Evolutionary conservation across 2,329 filamentous ascomycete genomes (phyloP), one percentile per base, ranked within the genome.

Genomic region (Cryphonectria naterciae): DNA sequence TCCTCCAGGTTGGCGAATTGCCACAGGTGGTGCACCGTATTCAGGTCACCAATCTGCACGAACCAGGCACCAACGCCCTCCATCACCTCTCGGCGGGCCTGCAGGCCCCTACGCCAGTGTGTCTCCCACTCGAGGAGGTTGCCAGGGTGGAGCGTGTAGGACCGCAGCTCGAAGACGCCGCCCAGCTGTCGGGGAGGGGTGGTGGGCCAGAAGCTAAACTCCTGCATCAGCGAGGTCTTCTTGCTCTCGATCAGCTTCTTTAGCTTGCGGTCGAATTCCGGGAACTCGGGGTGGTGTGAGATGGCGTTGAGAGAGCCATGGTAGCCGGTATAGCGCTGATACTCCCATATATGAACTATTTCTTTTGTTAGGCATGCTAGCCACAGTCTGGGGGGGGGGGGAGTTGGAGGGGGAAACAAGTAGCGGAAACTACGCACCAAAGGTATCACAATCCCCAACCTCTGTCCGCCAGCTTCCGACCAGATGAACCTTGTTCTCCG

Each of bases 181-280:
- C 96, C 96, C 0, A 99, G 89, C 77, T 93, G 87, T 72, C 96
- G 93, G 0, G 96, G 96, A 6, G 95, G 88, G 0, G 94, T 95
- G 3, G 96, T 99, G 1, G 96, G 96, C 96, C 96, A 99, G 87
- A 99, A 99, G 49, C 95, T 97, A 83, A 99, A 99, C 82, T 99
- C 96, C 81, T 99, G 96, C 96, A 99, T 99, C 67, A 99, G 87
- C 0, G 95, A 98, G 5, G 92, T 92, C 75, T 91, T 90, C 85
- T 97, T 98, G 74, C 89, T 89, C 71, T 86, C 90, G 79, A 99
- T 95, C 73, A 98, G 85, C n/a, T 85, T 86, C 82, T 94, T 95
- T 67, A 99, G 91, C 83, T 95, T 93, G 74, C 84, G 85, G 79
- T 97, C 93, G 79, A 98, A 98, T 13, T 88, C 91, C 75, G 90